Evolutionary conservation across 1,284 basidiomycete species (phyloP), one percentile per base, ranked within the genome.

Genomic region (Malassezia slooffiae): DNA sequence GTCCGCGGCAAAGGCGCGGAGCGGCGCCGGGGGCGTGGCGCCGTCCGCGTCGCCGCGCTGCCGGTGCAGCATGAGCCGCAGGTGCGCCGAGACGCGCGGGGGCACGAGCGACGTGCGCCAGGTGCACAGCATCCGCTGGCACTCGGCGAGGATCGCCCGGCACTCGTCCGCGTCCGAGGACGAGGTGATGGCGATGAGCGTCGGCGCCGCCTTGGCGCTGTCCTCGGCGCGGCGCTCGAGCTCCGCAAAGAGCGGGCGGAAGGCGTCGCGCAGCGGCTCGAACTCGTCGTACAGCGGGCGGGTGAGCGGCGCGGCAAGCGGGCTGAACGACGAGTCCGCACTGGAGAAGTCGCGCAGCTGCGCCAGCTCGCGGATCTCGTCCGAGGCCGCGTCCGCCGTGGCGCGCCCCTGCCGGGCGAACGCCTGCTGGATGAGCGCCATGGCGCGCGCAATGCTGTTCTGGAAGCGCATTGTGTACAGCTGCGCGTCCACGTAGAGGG

Each of bases 391-490:
- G 19, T 28, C 23, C 3, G 23, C 19, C n/a, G n/a, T 11, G 8
- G 17, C 27, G 3, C 19, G 20, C 19, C 46, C 46, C 3, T 5
- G 17, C 2, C 20, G 19, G 8, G 34, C 16, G 16, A 48, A 48
- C 6, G 36, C 24, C 12, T 24, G 15, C 9, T 28, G 19, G 3
- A 43, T 29, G 12, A 48, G 15, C 7, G 28, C 15, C 31, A 35
- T 38, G 11, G 29, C 41, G 8, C 46, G 46, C 24, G 24, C 21
- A 2, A 48, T 15, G 13, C 41, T 35, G 22, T 43, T 34, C 16
- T 19, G 22, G 11, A 43, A 11, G 12, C 63, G 52, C 59, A 66
- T 57, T 3, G 53, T 47, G 38, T 66, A 67, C 6, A 66, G 49
- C 4, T 46, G 46, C 5, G 63, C 58, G 41, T 67, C 65, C 12